These are phyloP conservation scores for Solioccasus polychromus DNA, from an alignment of 768 basidiomycete genomes.

Conservation along the genomic window DNA sequence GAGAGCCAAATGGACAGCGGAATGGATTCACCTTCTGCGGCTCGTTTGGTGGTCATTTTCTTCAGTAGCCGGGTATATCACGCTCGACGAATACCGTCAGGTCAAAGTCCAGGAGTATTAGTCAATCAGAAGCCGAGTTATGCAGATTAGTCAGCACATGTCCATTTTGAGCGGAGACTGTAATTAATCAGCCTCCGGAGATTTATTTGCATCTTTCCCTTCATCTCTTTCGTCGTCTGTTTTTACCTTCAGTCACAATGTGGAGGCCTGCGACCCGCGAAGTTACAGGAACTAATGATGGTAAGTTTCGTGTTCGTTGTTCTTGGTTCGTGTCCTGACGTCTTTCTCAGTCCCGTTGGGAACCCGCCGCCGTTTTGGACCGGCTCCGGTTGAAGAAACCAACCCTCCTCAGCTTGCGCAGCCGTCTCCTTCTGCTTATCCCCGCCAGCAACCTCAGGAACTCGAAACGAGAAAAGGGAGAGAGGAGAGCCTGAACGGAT, in stretches of 20 bases:
- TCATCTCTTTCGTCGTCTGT: slow-evolving; percentile 11
- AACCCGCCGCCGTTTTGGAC: slow-evolving; percentile 87
- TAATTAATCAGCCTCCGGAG: slow-evolving; percentile 33
- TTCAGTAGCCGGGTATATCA: neutral
- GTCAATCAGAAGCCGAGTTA: neutral
- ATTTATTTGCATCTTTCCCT: slow-evolving; percentile 30
- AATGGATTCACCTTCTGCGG: slow-evolving; percentile 35
- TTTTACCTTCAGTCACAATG: slow-evolving; percentile 49
- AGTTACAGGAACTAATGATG: slow-evolving; percentile 91
- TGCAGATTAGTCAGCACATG: slow-evolving; percentile 25
- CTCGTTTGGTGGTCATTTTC: slow-evolving; percentile 39
- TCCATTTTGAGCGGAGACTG: slow-evolving; percentile 34
- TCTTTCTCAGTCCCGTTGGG: slow-evolving; percentile 68
- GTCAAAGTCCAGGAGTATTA: slow-evolving; percentile 2
- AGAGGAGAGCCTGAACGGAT: slow-evolving; percentile 67
- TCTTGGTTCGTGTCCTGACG: slow-evolving; percentile 12
- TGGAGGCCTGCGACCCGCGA: slow-evolving; percentile 88
- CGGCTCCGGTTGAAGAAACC: slow-evolving; percentile 76
- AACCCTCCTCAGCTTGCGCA: slow-evolving; percentile 84
- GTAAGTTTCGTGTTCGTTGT: slow-evolving; percentile 41
- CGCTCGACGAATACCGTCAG: neutral
- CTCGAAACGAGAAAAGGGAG: slow-evolving; percentile 59
- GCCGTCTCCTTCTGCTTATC: slow-evolving; percentile 83
- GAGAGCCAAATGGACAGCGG: neutral
- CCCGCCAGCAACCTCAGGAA: slow-evolving; percentile 59